Conservation (phyloP, 345 rosid genomes). For the Populus tremula region DNA sequence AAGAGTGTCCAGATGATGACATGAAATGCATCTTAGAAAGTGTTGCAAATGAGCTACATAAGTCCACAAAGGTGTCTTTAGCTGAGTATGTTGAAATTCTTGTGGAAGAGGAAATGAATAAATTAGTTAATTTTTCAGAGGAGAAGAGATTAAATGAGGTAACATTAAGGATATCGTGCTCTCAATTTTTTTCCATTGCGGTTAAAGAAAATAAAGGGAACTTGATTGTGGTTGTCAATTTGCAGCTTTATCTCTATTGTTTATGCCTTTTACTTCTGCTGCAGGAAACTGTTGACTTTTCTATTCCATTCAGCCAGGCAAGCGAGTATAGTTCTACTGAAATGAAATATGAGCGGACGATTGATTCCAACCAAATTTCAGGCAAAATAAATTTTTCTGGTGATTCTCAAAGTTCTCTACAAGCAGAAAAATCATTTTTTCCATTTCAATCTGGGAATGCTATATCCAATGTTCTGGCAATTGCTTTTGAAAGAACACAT, state of each 20-base stretch:
- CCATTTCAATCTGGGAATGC: conserved; percentile 32
- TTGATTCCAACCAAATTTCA: conserved; percentile 23
- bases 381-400: conserved; percentile 6
- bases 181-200: background rate
- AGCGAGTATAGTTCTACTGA: conserved; percentile 18
- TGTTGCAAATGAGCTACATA: conserved; percentile 60
- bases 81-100: conserved; percentile 46
- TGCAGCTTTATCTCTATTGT: background rate
- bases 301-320: conserved; percentile 17
- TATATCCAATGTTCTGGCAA: conserved; percentile 36
- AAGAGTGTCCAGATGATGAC: conserved; percentile 20
- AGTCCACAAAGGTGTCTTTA: conserved; percentile 45
- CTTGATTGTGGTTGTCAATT: background rate
- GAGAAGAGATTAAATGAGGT: conserved; percentile 42
- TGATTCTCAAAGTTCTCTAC: conserved; percentile 31
- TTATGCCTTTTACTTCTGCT: conserved; percentile 11
- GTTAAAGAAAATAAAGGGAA: background rate
- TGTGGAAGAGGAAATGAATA: conserved; percentile 49
- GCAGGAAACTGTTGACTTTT: conserved; percentile 45
- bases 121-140: conserved; percentile 28
- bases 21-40: conserved; percentile 42
- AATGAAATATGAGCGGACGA: conserved; percentile 24
- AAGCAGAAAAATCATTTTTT: conserved; percentile 27
- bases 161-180: conserved; percentile 3
- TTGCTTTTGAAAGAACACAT: conserved; percentile 43